Percentiles rank a stretch among this genome's conserved stretches.
These are phyloP conservation scores for Coccomyxa subellipsoidea DNA, from an alignment of 163 green algal species.

Conservation along the genomic window DNA sequence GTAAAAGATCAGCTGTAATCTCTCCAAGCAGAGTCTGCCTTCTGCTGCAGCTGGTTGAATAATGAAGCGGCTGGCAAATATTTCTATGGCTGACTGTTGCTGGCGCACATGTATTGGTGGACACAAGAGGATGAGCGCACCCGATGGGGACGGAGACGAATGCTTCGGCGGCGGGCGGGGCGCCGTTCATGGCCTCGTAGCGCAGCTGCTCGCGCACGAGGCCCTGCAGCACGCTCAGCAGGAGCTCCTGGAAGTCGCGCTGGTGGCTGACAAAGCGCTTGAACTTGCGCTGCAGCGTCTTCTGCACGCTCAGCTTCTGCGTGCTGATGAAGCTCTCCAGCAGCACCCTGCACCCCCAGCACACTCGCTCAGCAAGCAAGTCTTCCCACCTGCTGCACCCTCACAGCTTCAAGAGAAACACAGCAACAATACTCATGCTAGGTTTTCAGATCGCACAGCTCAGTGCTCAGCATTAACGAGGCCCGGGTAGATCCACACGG, in stretches of 20 bases:
- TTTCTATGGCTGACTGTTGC: no score
- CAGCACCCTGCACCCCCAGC: conserved; percentile 67
- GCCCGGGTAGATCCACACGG: no score
- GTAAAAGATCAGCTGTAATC: no score
- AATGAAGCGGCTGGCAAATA: no score
- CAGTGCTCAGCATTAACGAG: no score
- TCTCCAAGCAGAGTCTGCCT: no score
- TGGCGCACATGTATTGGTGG: not conserved
- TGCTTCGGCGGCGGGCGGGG: not conserved
- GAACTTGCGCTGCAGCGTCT: conserved; percentile 67
- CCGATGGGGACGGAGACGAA: not conserved
- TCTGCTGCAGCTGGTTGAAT: no score
- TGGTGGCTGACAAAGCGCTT: conserved; percentile 38
- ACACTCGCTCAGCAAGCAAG: no score
- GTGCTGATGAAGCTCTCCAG: conserved; percentile 90
- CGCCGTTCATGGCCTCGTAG: not conserved
- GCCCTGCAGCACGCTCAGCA: conserved; percentile 32
- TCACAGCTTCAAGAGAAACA: no score
- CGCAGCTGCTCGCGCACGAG: conserved; percentile 31
- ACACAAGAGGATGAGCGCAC: not conserved
- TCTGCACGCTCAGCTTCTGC: conserved; percentile 95
- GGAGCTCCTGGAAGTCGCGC: conserved; percentile 34
- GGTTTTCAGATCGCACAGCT: no score
- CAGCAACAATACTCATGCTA: no score
- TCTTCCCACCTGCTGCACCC: no score